Percentiles rank a stretch among this genome's conserved stretches.
These are phyloP conservation scores for Coemansia sp. DNA, from an alignment of 192 early-diverging fungal genomes.

Conservation along the genomic window DNA sequence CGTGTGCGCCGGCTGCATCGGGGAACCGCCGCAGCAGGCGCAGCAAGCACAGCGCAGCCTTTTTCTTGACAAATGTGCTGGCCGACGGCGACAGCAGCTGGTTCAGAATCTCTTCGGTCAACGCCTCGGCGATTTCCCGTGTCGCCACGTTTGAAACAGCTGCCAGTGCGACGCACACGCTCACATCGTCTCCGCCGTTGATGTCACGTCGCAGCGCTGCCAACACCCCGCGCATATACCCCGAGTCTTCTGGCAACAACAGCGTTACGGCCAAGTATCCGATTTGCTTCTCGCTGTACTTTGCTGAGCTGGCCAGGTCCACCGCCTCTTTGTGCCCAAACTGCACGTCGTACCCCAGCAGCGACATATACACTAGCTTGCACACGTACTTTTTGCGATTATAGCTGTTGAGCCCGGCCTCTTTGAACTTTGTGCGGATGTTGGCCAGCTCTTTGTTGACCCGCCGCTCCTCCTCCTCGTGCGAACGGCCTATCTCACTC, in stretches of 20 bases:
- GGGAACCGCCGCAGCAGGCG: conserved; percentile 86
- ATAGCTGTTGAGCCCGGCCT: conserved; percentile 90
- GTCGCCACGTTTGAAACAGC: conserved; percentile 97
- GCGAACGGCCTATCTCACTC: conserved; percentile 73
- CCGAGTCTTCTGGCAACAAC: conserved; percentile 84
- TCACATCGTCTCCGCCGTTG: conserved; percentile 79
- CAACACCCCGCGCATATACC: conserved; percentile 79
- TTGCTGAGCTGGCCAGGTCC: conserved; percentile 80
- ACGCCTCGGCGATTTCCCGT: conserved; percentile 83
- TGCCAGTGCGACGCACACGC: conserved; percentile 88
- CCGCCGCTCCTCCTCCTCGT: conserved; percentile 96
- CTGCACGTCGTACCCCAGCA: conserved; percentile 97
- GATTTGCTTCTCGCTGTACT: conserved; percentile 99
- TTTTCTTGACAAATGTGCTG: conserved; percentile 92
- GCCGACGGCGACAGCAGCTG: conserved; percentile 81
- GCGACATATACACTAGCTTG: conserved; percentile 99
- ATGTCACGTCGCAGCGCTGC: conserved; percentile 89
- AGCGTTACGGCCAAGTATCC: conserved; percentile 96
- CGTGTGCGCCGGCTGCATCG: conserved; percentile 78
- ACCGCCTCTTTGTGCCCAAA: conserved; percentile 98
- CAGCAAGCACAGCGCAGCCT: conserved; percentile 91
- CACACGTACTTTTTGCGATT: conserved; percentile 99
- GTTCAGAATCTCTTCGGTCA: conserved; percentile 80
- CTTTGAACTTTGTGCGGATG: conserved; percentile 97
- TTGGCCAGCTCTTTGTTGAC: conserved; percentile 99